Evolutionary conservation across 768 basidiomycete genomes (phyloP).

Genomic region (Bullera alba): DNA sequence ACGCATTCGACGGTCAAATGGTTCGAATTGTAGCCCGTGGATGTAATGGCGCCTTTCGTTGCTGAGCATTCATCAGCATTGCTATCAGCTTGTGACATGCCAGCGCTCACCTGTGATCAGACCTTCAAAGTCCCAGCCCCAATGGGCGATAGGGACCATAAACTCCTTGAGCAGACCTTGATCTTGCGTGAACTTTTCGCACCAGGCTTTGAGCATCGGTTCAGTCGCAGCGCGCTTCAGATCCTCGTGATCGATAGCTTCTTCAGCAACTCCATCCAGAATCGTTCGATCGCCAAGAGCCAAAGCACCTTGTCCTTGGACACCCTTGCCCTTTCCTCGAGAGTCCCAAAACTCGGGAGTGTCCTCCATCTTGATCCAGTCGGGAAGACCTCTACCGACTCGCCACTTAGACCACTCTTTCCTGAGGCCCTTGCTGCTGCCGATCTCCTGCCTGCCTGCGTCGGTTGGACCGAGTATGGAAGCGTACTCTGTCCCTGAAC

Average conservation of each 20-base stretch:
- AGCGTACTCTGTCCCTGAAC: not conserved
- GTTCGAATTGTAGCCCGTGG: conserved; percentile 28
- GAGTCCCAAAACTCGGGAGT: conserved; percentile 21
- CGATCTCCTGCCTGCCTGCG: conserved; percentile 5
- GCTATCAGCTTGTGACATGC: not conserved
- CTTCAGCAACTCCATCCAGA: conserved; percentile 25
- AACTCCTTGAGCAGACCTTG: conserved; percentile 70
- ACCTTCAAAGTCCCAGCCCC: conserved; percentile 56
- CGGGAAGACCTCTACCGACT: conserved; percentile 20
- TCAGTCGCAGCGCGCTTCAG: conserved; percentile 18
- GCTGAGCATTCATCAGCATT: conserved; percentile 5
- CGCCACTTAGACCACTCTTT: conserved; percentile 9
- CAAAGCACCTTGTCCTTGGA: conserved; percentile 49
- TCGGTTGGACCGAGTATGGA: conserved; percentile 1
- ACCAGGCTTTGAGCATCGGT: conserved; percentile 66
- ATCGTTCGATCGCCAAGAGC: conserved; percentile 50
- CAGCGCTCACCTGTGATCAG: conserved; percentile 42
- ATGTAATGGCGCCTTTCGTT: conserved; percentile 17
- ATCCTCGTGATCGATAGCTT: not conserved
- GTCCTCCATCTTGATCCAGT: conserved; percentile 46
- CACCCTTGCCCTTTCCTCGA: conserved; percentile 17
- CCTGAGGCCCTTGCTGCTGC: not conserved
- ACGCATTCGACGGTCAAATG: conserved; percentile 53
- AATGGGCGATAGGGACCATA: conserved; percentile 60
- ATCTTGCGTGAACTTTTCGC: conserved; percentile 71